Percentiles rank a stretch among this genome's conserved stretches.
Evolutionary conservation across 2,329 filamentous ascomycete genomes (phyloP).

Genomic region (Botryotinia convoluta): DNA sequence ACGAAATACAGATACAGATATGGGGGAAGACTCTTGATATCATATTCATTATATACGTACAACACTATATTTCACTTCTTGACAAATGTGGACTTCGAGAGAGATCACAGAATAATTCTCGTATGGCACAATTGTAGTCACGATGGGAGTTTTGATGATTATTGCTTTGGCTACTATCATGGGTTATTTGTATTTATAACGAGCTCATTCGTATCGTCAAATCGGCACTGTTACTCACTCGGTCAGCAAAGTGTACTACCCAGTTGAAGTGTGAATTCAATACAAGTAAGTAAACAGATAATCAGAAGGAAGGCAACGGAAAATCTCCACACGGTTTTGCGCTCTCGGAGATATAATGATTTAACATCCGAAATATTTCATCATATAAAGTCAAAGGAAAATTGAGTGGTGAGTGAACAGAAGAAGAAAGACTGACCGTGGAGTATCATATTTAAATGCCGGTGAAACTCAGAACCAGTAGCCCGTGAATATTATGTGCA

Average conservation of each 20-base stretch:
- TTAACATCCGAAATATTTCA: slow-evolving; percentile 94
- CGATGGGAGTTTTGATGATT: too few species aligned
- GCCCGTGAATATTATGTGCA: not conserved
- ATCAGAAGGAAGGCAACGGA: slow-evolving; percentile 99
- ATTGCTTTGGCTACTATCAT: not conserved
- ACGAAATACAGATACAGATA: not conserved
- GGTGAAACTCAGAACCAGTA: not conserved
- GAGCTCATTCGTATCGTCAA: not conserved
- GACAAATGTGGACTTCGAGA: not conserved
- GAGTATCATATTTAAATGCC: not conserved
- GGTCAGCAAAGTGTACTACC: not conserved
- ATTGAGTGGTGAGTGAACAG: not conserved
- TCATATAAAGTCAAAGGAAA: not conserved
- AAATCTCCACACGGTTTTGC: slow-evolving; percentile 90
- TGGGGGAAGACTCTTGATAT: not conserved
- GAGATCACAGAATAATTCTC: not conserved
- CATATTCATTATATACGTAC: not conserved
- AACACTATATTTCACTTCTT: not conserved
- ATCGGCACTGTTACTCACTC: not conserved
- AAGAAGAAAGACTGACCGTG: not conserved
- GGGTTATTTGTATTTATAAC: not conserved
- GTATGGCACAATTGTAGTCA: not conserved
- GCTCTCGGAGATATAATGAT: slow-evolving; percentile 81
- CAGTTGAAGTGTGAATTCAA: not conserved
- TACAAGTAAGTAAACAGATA: slow-evolving; percentile 3